These are phyloP conservation scores for Lecanosticta acicola DNA, from an alignment of 2,329 filamentous ascomycete genomes.

Conservation along the genomic window DNA sequence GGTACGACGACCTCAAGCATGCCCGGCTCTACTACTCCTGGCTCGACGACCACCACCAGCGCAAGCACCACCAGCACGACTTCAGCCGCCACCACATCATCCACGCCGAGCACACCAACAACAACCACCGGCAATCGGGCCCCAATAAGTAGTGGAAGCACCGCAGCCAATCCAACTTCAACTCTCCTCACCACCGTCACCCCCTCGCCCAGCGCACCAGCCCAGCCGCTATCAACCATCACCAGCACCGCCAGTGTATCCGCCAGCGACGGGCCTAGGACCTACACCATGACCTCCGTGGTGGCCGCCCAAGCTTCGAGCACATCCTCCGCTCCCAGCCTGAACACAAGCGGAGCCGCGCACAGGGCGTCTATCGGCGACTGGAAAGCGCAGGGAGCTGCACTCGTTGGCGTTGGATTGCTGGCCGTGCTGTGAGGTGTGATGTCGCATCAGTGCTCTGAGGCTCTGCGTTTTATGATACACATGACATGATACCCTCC, in stretches of 20 bases:
- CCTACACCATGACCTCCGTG: background rate
- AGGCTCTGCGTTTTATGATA: background rate
- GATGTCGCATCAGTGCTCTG: background rate
- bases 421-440: background rate
- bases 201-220: background rate
- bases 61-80: background rate
- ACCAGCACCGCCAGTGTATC: background rate
- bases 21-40: background rate
- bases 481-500: background rate
- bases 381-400: background rate
- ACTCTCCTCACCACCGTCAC: background rate
- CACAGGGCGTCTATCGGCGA: background rate
- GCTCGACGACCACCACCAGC: background rate
- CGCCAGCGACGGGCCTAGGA: background rate
- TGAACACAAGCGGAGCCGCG: constrained; percentile 2
- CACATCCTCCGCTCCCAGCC: background rate
- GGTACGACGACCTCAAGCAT: background rate
- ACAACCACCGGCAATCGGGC: background rate
- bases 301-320: background rate
- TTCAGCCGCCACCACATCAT: background rate
- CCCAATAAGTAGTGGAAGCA: background rate
- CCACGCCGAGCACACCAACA: background rate
- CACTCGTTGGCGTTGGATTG: background rate
- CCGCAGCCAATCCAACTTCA: background rate
- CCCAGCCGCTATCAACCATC: background rate